Percentiles rank a stretch among this genome's conserved stretches.
Conservation (phyloP, 2,329 filamentous ascomycete genomes). For the Cadophora luteo-olivacea region DNA sequence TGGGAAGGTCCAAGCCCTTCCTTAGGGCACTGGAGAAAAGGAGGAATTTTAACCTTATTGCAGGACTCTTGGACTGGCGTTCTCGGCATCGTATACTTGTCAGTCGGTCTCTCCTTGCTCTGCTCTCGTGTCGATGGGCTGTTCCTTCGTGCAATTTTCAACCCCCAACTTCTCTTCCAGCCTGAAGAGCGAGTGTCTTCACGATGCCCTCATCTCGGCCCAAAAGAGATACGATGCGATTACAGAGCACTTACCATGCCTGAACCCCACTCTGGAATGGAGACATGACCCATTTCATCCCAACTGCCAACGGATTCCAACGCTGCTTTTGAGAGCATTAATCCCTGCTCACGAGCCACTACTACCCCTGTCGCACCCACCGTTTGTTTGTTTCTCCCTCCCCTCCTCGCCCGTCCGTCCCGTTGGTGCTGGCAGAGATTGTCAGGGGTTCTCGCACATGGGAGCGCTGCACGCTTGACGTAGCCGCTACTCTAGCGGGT, state of each 20-base stretch:
- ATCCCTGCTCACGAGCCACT: constrained; percentile 9
- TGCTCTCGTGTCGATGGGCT: neutral
- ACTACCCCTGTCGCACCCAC: neutral
- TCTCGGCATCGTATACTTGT: neutral
- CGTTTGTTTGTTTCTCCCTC: neutral
- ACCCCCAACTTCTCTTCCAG: neutral
- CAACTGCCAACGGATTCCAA: neutral
- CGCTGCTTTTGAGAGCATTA: neutral
- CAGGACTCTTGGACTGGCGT: neutral
- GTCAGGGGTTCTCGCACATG: constrained; percentile 15
- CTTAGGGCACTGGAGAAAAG: neutral
- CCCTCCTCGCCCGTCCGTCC: neutral
- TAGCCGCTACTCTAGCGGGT: constrained; percentile 7
- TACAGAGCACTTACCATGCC: constrained; percentile 8
- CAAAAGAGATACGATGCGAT: constrained; percentile 8
- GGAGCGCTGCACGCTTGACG: constrained; percentile 2
- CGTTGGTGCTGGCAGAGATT: constrained; percentile 7
- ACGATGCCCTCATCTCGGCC: constrained; percentile 7
- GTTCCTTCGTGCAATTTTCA: neutral
- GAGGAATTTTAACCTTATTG: neutral
- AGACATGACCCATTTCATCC: neutral
- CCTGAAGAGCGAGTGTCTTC: neutral
- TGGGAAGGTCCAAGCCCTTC: neutral
- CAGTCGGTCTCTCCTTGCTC: neutral
- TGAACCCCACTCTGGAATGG: constrained; percentile 7